Evolutionary conservation across 495 filamentous ascomycete genomes (phyloP), one percentile per base, ranked within the genome.

Genomic region (Penicillium egyptiacum): DNA sequence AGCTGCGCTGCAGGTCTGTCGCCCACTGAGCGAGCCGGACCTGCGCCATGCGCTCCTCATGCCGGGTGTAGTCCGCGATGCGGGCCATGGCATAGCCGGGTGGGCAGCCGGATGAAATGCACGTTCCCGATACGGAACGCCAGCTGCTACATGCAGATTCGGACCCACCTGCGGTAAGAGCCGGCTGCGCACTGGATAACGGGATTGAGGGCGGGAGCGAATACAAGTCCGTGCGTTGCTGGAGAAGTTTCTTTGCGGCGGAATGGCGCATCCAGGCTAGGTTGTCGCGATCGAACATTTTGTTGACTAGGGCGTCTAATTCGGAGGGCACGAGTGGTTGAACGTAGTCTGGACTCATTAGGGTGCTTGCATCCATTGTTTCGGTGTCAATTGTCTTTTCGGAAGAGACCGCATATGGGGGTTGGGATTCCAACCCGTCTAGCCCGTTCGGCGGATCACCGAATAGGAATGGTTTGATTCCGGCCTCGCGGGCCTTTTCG

Each of bases 261-360:
- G 86, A 79, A 70, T 98, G 90, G 39, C 94, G 85, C 30, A 98
- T 83, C 82, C 89, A 92, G n/a, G 90, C 83, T 26, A 90, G 79
- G 50, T 88, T 91, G 42, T 95, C 88, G 6, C 80, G 80, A 40
- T 90, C 85, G 63, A 98, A 93, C 10, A 98, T 72, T 33, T 84
- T 82, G 30, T 81, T 71, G 37, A 97, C 86, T 12, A 99, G 77
- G 14, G 72, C 66, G 11, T 66, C 60, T 8, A 99, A 82, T 58
- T 99, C 95, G 20, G 91, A 92, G 26, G 81, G 68, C 11, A 90
- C 72, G 2, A 98, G 79, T 4, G 95, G 95, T 55, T 91, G 88
- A 17, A 96, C 78, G 69, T 99, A 99, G 62, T 93, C 89, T 3
- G 95, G 86, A 45, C 85, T 91, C 94, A 99, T 99, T 14, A 99